Evolutionary conservation across 352 stramenopile species (phyloP).

Genomic region (Thalassiosira mediterranea): DNA sequence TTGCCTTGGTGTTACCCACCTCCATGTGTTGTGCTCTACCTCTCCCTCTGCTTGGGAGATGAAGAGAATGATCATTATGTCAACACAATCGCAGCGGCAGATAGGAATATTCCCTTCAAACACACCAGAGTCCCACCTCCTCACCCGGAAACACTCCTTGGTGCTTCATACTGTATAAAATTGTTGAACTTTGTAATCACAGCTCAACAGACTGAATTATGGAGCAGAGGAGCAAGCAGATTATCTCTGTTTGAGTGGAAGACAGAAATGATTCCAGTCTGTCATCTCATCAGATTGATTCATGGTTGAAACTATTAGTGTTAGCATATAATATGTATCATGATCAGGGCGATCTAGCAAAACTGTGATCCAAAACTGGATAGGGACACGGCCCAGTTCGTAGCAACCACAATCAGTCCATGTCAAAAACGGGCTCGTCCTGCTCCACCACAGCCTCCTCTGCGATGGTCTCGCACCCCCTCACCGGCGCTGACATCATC

Average conservation of each 20-base stretch:
- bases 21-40: neutral
- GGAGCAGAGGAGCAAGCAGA: constrained; percentile 2
- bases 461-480: constrained; percentile 23
- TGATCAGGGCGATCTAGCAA: constrained; percentile 7
- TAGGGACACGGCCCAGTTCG: neutral
- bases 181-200: no score
- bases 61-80: neutral
- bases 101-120: no score
- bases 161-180: no score
- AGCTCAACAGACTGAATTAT: no score
- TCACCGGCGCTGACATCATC: neutral
- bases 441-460: constrained; percentile 12
- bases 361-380: constrained; percentile 1
- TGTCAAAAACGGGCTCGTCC: constrained; percentile 15
- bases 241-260: neutral
- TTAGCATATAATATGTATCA: constrained; percentile 4
- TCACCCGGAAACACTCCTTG: no score
- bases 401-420: constrained; percentile 4
- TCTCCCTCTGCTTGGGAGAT: neutral
- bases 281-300: neutral
- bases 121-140: no score
- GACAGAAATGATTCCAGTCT: neutral
- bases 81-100: no score
- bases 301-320: neutral
- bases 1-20: neutral